Percentiles rank a stretch among this genome's conserved stretches.
phyloP scores from a whole-genome alignment of 192 early-diverging fungal species.

The Dimargaris xerosporica region DNA sequence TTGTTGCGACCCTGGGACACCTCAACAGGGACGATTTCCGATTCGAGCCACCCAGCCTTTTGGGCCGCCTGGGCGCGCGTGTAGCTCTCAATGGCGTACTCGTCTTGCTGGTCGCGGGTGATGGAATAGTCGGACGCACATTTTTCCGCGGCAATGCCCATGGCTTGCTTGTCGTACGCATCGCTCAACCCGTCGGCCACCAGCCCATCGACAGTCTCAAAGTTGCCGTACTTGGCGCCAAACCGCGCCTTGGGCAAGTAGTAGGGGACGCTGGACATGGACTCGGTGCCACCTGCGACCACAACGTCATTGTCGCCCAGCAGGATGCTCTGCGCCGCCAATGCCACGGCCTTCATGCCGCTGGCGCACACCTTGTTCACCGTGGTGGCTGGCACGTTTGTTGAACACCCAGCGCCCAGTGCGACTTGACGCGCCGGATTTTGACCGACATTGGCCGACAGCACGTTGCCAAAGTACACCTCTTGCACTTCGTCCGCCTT shows the following conservation, averaged over 20 bases:
- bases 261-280: conserved; percentile 89
- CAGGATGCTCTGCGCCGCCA: conserved; percentile 74
- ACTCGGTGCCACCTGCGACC: conserved; percentile 92
- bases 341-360: conserved; percentile 92
- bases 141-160: conserved; percentile 65
- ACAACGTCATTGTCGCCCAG: conserved; percentile 64
- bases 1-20: conserved; percentile 70
- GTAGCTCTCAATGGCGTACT: conserved; percentile 73
- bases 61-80: conserved; percentile 77
- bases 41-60: conserved; percentile 62
- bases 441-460: conserved; percentile 79
- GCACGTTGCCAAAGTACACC: conserved; percentile 90
- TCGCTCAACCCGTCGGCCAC: conserved; percentile 95
- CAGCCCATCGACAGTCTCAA: conserved; percentile 65
- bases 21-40: conserved; percentile 73
- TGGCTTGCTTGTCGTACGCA: conserved; percentile 82
- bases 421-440: conserved; percentile 86
- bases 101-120: conserved; percentile 80
- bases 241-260: conserved; percentile 53
- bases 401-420: conserved; percentile 62
- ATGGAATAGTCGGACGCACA: conserved; percentile 79
- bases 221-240: conserved; percentile 63
- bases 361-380: conserved; percentile 99
- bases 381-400: conserved; percentile 82
- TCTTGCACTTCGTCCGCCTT: conserved; percentile 76